phyloP scores from a whole-genome alignment of 331 rosid species.

The Malus hybrid region DNA sequence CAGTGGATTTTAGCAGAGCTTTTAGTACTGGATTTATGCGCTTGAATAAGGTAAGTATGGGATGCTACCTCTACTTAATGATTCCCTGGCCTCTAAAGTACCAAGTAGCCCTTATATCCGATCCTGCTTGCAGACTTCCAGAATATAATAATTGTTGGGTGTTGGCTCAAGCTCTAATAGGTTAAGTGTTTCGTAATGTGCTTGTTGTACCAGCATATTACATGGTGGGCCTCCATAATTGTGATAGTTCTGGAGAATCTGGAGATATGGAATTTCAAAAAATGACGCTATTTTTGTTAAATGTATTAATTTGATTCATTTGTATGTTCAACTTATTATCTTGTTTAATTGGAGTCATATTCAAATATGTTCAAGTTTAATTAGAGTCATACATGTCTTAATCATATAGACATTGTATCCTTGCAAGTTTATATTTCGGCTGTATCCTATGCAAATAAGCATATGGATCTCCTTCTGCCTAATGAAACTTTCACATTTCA shows the following conservation, averaged over 20 bases:
- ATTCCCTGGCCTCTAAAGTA: neutral
- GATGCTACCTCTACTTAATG: neutral
- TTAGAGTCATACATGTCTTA: neutral
- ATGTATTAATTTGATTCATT: neutral
- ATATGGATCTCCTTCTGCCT: slow-evolving; percentile 2
- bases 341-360: neutral
- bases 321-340: neutral
- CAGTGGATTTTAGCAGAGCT: neutral
- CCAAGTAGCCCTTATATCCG: neutral
- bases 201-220: neutral
- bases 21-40: neutral
- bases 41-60: neutral
- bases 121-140: neutral
- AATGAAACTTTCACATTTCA: slow-evolving; percentile 16
- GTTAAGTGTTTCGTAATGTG: neutral
- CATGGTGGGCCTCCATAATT: neutral
- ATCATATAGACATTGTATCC: neutral
- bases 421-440: neutral
- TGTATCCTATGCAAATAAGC: slow-evolving; percentile 1
- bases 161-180: neutral
- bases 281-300: neutral
- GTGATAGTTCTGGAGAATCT: neutral
- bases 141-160: neutral
- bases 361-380: neutral
- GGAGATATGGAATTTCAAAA: neutral